phyloP scores from a whole-genome alignment of 148 eudicot species.

The Pouteria glomerata region DNA sequence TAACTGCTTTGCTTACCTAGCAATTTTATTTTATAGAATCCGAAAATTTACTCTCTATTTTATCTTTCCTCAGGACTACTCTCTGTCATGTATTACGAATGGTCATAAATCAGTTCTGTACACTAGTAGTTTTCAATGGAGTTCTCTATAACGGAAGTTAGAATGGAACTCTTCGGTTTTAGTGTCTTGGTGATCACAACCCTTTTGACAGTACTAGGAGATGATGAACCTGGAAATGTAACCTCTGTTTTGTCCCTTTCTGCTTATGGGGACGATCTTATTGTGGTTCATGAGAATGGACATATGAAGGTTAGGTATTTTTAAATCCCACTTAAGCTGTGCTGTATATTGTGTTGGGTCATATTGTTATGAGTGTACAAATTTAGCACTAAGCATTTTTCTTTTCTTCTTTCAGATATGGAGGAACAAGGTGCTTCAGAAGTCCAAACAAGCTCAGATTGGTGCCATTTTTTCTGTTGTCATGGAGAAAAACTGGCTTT shows the following conservation, averaged over 20 bases:
- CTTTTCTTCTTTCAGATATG: constrained; percentile 51
- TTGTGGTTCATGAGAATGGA: constrained; percentile 77
- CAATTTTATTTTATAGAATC: background rate
- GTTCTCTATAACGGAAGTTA: constrained; percentile 91
- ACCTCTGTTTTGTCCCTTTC: constrained; percentile 62
- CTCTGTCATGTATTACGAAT: constrained; percentile 56
- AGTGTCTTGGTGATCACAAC: constrained; percentile 80
- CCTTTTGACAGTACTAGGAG: constrained; percentile 67
- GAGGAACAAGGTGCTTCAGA: constrained; percentile 46
- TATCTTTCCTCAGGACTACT: constrained; percentile 48
- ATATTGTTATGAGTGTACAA: background rate
- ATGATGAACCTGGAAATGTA: constrained; percentile 49
- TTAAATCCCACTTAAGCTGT: background rate
- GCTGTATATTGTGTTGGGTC: background rate
- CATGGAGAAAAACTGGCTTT: constrained; percentile 59
- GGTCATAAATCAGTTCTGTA: constrained; percentile 82
- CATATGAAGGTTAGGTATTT: constrained; percentile 42
- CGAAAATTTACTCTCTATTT: background rate
- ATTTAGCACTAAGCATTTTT: background rate
- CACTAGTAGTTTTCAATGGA: constrained; percentile 53
- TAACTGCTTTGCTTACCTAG: background rate
- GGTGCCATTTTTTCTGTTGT: constrained; percentile 64
- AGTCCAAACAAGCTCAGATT: constrained; percentile 39
- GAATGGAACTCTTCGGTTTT: constrained; percentile 87
- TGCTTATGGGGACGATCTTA: constrained; percentile 42